These are phyloP conservation scores for Boletus bicolor DNA, from an alignment of 768 basidiomycete genomes.

Conservation along the genomic window DNA sequence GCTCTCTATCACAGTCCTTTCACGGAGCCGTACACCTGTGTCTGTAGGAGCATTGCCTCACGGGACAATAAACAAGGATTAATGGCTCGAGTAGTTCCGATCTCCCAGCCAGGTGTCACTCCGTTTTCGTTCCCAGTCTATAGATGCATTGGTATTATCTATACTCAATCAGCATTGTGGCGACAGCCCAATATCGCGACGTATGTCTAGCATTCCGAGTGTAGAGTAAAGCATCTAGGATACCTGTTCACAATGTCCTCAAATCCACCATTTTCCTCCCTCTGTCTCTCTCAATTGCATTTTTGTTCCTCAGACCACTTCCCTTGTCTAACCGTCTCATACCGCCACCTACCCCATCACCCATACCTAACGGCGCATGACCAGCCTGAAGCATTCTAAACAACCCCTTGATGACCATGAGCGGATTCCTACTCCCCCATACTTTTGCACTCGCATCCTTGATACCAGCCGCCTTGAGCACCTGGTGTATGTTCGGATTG, in stretches of 20 bases:
- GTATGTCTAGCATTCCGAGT: background rate
- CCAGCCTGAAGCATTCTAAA: constrained; percentile 85
- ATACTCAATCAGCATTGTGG: too few species aligned
- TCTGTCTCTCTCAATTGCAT: constrained; percentile 75
- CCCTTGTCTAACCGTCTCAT: constrained; percentile 74
- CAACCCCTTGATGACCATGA: constrained; percentile 75
- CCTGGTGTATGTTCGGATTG: constrained; percentile 84
- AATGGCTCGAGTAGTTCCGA: too few species aligned
- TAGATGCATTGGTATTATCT: too few species aligned
- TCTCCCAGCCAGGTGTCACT: too few species aligned
- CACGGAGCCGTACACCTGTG: too few species aligned
- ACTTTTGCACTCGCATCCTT: constrained; percentile 95
- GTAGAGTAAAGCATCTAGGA: background rate
- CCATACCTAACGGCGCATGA: constrained; percentile 74
- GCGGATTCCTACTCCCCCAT: constrained; percentile 84
- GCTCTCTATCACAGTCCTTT: too few species aligned
- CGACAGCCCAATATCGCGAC: too few species aligned
- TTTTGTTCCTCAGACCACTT: constrained; percentile 62
- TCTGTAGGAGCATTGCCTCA: too few species aligned
- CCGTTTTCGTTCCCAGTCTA: too few species aligned
- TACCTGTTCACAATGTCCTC: constrained; percentile 41
- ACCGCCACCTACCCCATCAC: constrained; percentile 74
- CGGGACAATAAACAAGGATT: too few species aligned
- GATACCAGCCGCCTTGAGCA: constrained; percentile 92
- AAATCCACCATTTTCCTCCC: constrained; percentile 75